Base-by-base conservation (phyloP, 305 asterid species). In the Fraxinus nigra region DNA sequence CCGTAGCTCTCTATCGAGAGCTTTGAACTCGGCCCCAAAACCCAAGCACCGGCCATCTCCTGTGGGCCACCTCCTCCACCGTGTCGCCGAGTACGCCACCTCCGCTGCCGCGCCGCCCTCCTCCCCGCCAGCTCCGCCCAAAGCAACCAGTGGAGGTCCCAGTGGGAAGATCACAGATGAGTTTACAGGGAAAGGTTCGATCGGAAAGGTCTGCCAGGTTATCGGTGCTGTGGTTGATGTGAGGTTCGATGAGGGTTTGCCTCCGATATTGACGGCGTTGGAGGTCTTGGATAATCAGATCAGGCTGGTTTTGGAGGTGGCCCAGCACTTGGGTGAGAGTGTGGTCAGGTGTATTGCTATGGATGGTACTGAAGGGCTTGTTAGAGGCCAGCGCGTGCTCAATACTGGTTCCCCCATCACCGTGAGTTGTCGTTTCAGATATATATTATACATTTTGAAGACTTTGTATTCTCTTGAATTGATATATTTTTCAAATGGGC, bases 291-390 rank as follows among this genome's bases (percentile, higher is more conserved):
- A 95, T 82, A 91, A 93, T 80, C 97, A 91, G 92, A 95, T 93
- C 92, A 89, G 99, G 84, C 93, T 95, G 34, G 99, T 95, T 76
- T 86, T 95, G 86, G 99, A 95, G 90, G 99, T 95, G 79, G 95
- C 99, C 56, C 97, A 93, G 86, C 99, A 95, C 81, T 88, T 95
- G 92, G 99, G 99, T 63, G 99, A 90, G 90, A 95, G 74, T 83
- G 92, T 93, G 72, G 99, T 95, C 32, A 88, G 99, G 87, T 92
- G 97, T 83, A 95, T 95, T 89, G 99, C 99, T 82, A 95, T 95
- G 99, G 99, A 95, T 88, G 99, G 99, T 56, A 92, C 99, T 38
- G 99, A 95, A 84, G 99, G 99, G 20, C 94, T 95, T 81, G 98
- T 95, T 48, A 86, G 99, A 67, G 99, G 99, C 22, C 99, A 93